Evolutionary conservation across 106 monocot species (phyloP).

Genomic region (Platanthera guangdongensis): DNA sequence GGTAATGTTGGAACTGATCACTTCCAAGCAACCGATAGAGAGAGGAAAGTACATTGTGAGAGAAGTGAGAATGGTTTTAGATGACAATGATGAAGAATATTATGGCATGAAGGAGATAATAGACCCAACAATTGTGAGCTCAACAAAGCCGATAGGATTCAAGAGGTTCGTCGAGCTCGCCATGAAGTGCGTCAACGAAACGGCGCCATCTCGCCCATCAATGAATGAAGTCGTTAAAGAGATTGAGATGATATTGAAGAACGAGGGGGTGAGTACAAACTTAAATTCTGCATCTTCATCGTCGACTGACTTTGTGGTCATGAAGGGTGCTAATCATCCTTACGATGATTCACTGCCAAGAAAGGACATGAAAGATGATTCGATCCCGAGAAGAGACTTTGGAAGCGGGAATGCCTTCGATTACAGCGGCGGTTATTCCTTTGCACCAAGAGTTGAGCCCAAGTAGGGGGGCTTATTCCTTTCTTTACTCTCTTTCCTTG

Average conservation of each 20-base stretch:
- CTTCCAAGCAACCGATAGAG: constrained; percentile 50
- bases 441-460: constrained; percentile 18
- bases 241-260: constrained; percentile 43
- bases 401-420: constrained; percentile 20
- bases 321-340: constrained; percentile 20
- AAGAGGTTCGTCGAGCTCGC: constrained; percentile 52
- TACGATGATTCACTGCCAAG: constrained; percentile 15
- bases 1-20: constrained; percentile 56
- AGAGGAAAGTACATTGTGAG: constrained; percentile 62
- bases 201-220: constrained; percentile 37
- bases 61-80: constrained; percentile 35
- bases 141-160: constrained; percentile 27
- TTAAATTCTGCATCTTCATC: constrained; percentile 34
- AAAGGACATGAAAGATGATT: constrained; percentile 17
- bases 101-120: constrained; percentile 39
- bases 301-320: constrained; percentile 26
- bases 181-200: constrained; percentile 51
- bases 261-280: constrained; percentile 21
- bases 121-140: constrained; percentile 26
- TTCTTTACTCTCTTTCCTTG: not conserved
- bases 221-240: constrained; percentile 65
- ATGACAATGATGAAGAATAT: constrained; percentile 32
- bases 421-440: constrained; percentile 21
- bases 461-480: constrained; percentile 10
- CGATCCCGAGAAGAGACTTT: constrained; percentile 13